Evolutionary conservation across 176 grass and related monocot species (phyloP).

Genomic region (Alopecurus myosuroides): DNA sequence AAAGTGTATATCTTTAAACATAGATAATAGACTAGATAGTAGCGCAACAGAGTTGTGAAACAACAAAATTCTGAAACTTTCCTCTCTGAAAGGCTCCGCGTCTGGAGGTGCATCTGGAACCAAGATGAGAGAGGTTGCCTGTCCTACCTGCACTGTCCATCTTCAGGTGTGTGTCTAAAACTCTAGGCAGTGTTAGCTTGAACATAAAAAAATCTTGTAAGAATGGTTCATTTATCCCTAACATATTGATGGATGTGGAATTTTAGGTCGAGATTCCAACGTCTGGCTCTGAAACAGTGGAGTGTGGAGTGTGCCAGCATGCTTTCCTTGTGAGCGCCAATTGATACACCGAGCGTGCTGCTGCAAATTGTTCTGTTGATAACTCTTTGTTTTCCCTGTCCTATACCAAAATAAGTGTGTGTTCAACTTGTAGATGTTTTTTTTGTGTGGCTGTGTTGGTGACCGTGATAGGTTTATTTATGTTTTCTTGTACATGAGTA

Average conservation of each 20-base stretch:
- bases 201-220: neutral
- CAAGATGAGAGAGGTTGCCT: conserved; percentile 87
- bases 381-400: neutral
- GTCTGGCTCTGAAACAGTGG: conserved; percentile 93
- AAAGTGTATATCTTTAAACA: neutral
- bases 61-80: neutral
- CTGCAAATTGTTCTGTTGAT: conserved; percentile 29
- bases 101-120: conserved; percentile 47
- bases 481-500: conserved; percentile 10
- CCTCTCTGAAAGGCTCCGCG: conserved; percentile 35
- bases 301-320: conserved; percentile 94
- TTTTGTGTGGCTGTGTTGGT: conserved; percentile 18
- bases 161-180: conserved; percentile 70
- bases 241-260: conserved; percentile 17
- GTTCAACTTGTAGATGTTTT: conserved; percentile 33
- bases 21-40: too few species aligned
- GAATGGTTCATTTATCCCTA: neutral
- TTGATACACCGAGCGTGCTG: conserved; percentile 29
- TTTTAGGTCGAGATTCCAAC: conserved; percentile 84
- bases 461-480: neutral
- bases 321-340: conserved; percentile 88
- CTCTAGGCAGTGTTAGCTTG: neutral
- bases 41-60: too few species aligned
- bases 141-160: conserved; percentile 96
- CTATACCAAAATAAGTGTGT: conserved; percentile 22